Conservation (phyloP, 2,329 filamentous ascomycete genomes). For the Arthroderma sp. region DNA sequence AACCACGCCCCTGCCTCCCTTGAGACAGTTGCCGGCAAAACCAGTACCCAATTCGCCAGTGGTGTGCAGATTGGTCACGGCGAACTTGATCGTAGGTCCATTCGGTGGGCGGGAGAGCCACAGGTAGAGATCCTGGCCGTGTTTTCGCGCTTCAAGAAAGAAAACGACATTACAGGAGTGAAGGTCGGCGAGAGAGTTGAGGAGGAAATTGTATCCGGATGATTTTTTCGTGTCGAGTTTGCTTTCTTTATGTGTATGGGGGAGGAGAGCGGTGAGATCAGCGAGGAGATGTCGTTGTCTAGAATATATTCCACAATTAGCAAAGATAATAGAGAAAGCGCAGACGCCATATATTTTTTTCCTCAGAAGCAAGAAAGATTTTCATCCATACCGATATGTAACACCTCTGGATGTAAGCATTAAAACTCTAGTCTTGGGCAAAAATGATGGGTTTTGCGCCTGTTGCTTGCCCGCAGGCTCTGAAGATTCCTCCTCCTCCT, state of each 20-base stretch:
- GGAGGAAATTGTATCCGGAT: conserved; percentile 50
- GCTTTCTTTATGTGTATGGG: conserved; percentile 84
- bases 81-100: conserved; percentile 53
- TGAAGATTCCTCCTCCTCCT: conserved; percentile 31
- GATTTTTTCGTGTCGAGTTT: conserved; percentile 86
- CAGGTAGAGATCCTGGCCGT: conserved; percentile 77
- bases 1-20: conserved; percentile 79
- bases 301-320: conserved; percentile 5
- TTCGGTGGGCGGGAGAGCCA: conserved; percentile 90
- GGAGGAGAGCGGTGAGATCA: conserved; percentile 76
- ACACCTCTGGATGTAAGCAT: conserved; percentile 88
- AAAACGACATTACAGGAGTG: conserved; percentile 92
- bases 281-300: conserved; percentile 89
- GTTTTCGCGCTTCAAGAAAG: conserved; percentile 89
- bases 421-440: conserved; percentile 52
- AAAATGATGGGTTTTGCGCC: conserved; percentile 10
- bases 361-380: not conserved
- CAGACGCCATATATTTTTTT: not conserved
- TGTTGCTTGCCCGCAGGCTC: conserved; percentile 9
- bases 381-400: conserved; percentile 55
- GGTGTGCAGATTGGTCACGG: conserved; percentile 57
- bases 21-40: conserved; percentile 92
- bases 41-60: conserved; percentile 76
- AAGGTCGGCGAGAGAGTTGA: conserved; percentile 63
- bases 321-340: conserved; percentile 8